Evolutionary conservation across 495 filamentous ascomycete genomes (phyloP).

Genomic region (Penicillium parvum): DNA sequence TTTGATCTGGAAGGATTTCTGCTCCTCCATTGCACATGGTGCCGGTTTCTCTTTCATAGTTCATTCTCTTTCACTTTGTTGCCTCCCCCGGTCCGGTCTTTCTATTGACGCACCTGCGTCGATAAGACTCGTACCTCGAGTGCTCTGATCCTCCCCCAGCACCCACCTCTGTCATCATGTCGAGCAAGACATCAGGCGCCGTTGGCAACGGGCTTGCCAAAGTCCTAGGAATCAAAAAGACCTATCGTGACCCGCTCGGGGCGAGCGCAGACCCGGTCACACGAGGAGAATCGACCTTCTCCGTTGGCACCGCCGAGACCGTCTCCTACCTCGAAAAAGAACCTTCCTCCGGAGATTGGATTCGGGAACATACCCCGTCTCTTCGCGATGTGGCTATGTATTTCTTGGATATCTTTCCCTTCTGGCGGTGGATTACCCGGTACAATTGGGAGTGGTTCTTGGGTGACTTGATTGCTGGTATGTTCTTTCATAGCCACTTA

Average conservation of each 20-base stretch:
- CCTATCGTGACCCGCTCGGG: background rate
- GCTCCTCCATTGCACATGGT: background rate
- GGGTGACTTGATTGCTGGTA: conserved; percentile 81
- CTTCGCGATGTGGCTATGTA: conserved; percentile 52
- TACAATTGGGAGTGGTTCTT: conserved; percentile 85
- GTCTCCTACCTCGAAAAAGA: conserved; percentile 53
- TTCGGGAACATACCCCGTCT: conserved; percentile 55
- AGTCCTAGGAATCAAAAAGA: background rate
- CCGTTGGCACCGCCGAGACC: background rate
- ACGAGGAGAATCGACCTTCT: background rate
- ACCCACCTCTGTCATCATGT: background rate
- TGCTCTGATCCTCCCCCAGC: too few relatives aligned
- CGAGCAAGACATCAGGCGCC: background rate
- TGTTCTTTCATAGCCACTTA: background rate
- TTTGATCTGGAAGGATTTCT: background rate
- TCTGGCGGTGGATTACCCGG: conserved; percentile 71
- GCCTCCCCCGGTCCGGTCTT: background rate
- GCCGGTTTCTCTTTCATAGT: background rate
- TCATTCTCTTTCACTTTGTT: background rate
- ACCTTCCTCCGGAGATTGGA: conserved; percentile 66
- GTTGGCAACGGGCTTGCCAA: background rate
- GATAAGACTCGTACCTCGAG: too few relatives aligned
- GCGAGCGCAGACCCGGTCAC: background rate
- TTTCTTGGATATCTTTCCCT: conserved; percentile 69
- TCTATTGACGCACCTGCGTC: too few relatives aligned